A percentile compares a stretch with the other conserved stretches of the same genome.
Conservation (phyloP, 2,329 filamentous ascomycete species). For the Fusarium tupiense region DNA sequence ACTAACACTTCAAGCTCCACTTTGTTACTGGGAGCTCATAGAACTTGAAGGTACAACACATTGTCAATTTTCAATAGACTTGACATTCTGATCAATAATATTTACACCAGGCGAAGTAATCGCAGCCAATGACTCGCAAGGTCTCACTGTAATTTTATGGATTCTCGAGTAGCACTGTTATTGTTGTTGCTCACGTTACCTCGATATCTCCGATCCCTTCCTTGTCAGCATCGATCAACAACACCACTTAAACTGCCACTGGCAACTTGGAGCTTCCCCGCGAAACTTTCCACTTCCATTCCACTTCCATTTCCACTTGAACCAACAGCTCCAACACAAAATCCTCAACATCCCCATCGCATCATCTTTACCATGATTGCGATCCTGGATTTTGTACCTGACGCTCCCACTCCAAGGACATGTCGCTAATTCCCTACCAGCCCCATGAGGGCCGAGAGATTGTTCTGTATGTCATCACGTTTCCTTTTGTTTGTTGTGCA, state of each 20-base stretch:
- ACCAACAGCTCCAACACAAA: conserved; percentile 5
- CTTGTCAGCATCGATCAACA: conserved; percentile 27
- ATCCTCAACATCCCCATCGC: conserved; percentile 5
- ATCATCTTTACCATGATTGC: conserved; percentile 35
- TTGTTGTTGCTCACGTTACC: conserved; percentile 12
- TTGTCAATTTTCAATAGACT: too few species aligned
- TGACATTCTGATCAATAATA: background rate
- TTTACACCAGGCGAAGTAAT: too few species aligned
- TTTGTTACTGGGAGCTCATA: fast-evolving
- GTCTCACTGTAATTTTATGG: background rate
- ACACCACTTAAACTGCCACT: conserved; percentile 3
- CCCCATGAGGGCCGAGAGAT: conserved; percentile 79
- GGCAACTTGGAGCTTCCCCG: conserved; percentile 17
- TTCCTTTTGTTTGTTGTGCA: conserved; percentile 8
- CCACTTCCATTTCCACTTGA: background rate
- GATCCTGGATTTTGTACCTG: conserved; percentile 32
- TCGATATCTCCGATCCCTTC: background rate
- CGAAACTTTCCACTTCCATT: conserved; percentile 16
- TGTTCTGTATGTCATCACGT: conserved; percentile 75
- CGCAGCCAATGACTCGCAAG: background rate
- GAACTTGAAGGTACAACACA: too few species aligned
- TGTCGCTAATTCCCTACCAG: conserved; percentile 81
- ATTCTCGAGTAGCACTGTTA: background rate
- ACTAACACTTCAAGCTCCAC: too few species aligned
- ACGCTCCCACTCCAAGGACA: conserved; percentile 39